phyloP scores from a whole-genome alignment of 805 yeast species.

The Ogataea haglerorum region DNA sequence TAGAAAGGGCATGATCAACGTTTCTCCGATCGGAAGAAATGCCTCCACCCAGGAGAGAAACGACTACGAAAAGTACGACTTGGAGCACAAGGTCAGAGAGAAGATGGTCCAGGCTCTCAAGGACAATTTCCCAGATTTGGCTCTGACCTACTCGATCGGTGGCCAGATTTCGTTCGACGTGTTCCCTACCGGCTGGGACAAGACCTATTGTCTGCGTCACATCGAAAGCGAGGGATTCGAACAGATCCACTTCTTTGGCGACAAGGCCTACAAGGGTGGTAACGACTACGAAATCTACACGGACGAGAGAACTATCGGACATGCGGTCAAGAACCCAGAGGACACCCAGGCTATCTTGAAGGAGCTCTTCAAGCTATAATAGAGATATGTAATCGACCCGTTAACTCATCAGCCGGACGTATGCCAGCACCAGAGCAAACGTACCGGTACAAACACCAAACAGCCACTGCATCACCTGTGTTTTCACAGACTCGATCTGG shows the following conservation, averaged over 20 bases:
- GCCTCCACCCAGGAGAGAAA: slow-evolving; percentile 92
- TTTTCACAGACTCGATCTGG: slow-evolving; percentile 92
- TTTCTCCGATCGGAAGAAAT: slow-evolving; percentile 98
- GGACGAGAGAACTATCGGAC: slow-evolving; percentile 94
- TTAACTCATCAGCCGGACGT: slow-evolving; percentile 60
- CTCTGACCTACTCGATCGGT: slow-evolving; percentile 95
- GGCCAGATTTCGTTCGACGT: slow-evolving; percentile 99
- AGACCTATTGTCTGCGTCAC: slow-evolving; percentile 95
- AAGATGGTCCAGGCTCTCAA: slow-evolving; percentile 81
- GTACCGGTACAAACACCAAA: slow-evolving; percentile 99
- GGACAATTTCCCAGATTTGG: slow-evolving; percentile 76
- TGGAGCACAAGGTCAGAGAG: slow-evolving; percentile 75
- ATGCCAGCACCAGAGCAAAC: slow-evolving; percentile 88
- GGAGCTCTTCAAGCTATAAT: slow-evolving; percentile 65
- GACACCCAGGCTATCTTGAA: slow-evolving; percentile 85
- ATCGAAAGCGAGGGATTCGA: slow-evolving; percentile 81
- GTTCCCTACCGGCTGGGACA: slow-evolving; percentile 99
- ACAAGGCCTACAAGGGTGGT: slow-evolving; percentile 95
- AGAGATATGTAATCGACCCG: neutral
- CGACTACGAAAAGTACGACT: slow-evolving; percentile 85
- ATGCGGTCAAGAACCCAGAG: slow-evolving; percentile 82
- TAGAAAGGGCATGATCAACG: slow-evolving; percentile 99
- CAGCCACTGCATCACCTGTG: slow-evolving; percentile 97
- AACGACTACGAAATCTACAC: slow-evolving; percentile 95
- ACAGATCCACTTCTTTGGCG: slow-evolving; percentile 96